Conservation (phyloP, 371 early-diverging fungal genomes). For the Lichtheimia corymbifera region DNA sequence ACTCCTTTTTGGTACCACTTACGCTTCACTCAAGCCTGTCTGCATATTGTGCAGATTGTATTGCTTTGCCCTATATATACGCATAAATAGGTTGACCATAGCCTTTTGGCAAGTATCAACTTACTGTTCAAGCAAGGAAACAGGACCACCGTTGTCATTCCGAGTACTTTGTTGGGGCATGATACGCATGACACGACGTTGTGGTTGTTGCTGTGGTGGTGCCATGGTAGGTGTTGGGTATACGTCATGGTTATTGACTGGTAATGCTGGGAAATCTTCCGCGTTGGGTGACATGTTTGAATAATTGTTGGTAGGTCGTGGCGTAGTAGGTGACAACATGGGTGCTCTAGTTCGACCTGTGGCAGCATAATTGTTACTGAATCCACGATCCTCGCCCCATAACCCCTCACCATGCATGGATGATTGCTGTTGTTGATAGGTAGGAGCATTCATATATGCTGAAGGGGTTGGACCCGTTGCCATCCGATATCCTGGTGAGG, state of each 20-base stretch:
- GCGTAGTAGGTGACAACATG: slow-evolving; percentile 1
- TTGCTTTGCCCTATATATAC: slow-evolving; percentile 21
- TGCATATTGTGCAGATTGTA: slow-evolving; percentile 45
- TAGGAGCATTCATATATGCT: slow-evolving; percentile 5
- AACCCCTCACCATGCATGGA: slow-evolving; percentile 13
- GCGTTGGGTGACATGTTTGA: neutral
- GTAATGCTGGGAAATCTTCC: slow-evolving; percentile 15
- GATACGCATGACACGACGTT: slow-evolving; percentile 23
- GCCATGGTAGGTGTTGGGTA: slow-evolving; percentile 16
- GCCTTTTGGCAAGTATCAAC: neutral
- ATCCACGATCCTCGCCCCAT: slow-evolving; percentile 43
- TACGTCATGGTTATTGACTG: neutral
- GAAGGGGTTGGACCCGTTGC: neutral
- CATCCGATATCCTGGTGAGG: neutral
- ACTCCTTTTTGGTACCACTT: slow-evolving; percentile 5
- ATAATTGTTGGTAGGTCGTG: neutral
- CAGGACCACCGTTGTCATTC: neutral
- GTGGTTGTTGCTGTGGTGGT: neutral
- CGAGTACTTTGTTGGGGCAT: slow-evolving; percentile 20
- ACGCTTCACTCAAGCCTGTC: slow-evolving; percentile 26
- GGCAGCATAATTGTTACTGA: slow-evolving; percentile 20
- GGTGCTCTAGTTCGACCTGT: slow-evolving; percentile 3
- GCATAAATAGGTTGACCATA: neutral
- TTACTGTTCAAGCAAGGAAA: slow-evolving; percentile 15
- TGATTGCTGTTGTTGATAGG: neutral